Evolutionary conservation across 805 yeast genomes (phyloP).

Genomic region (Candida silvatica): DNA sequence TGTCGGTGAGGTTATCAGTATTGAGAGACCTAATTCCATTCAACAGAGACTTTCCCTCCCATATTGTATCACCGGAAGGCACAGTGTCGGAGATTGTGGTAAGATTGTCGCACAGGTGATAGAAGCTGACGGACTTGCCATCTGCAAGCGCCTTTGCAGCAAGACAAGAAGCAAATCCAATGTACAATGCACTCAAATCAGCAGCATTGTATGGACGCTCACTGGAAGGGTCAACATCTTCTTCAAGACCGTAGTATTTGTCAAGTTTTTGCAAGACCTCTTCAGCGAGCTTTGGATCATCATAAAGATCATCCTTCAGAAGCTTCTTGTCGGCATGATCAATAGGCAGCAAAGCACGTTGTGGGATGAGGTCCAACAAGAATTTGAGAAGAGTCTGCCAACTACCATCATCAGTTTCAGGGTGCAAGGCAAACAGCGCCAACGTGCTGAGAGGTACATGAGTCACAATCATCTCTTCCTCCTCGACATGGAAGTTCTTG

Average conservation of each 20-base stretch:
- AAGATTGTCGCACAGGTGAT: slow-evolving; percentile 26
- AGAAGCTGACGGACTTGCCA: slow-evolving; percentile 15
- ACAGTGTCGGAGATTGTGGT: slow-evolving; percentile 33
- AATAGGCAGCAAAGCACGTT: slow-evolving; percentile 50
- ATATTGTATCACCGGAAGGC: slow-evolving; percentile 28
- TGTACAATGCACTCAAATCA: slow-evolving; percentile 33
- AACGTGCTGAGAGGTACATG: slow-evolving; percentile 61
- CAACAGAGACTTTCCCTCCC: slow-evolving; percentile 21
- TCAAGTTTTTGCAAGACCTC: slow-evolving; percentile 9
- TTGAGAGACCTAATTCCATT: slow-evolving; percentile 20
- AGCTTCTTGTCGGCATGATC: slow-evolving; percentile 28
- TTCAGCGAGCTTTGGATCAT: slow-evolving; percentile 8
- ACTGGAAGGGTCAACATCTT: background rate
- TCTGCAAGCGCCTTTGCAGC: slow-evolving; percentile 9
- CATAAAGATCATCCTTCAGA: slow-evolving; percentile 4
- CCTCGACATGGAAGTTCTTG: slow-evolving; percentile 62
- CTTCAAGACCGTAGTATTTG: slow-evolving; percentile 8
- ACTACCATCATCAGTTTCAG: slow-evolving; percentile 9
- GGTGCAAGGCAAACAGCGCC: slow-evolving; percentile 28
- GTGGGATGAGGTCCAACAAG: slow-evolving; percentile 51
- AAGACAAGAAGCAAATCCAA: slow-evolving; percentile 23
- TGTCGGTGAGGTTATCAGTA: slow-evolving; percentile 8
- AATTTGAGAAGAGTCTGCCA: slow-evolving; percentile 34
- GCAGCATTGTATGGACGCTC: slow-evolving; percentile 33
- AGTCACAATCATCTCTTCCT: slow-evolving; percentile 73